Base-by-base conservation (phyloP, 352 stramenopile species). In the Pseudoperonospora humuli region DNA sequence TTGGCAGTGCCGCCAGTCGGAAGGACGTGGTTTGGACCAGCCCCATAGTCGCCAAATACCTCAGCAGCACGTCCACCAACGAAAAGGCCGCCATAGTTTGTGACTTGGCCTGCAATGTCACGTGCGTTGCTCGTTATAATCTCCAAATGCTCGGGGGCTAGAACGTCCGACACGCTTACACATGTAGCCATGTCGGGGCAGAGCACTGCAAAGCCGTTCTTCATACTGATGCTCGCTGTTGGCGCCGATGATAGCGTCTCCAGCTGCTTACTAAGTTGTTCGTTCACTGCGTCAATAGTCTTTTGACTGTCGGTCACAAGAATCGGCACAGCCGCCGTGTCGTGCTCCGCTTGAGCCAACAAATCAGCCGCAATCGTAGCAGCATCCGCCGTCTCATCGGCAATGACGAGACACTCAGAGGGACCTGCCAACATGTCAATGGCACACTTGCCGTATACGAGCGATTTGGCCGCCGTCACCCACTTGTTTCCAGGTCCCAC, bases 341-440 rank as follows among this genome's bases (percentile, higher is more conserved):
- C 96, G 68, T 99, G 96, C 64, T 99, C 96, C 0, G 95, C 93
- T 41, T 93, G 81, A 0, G 78, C 79, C 18, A 92, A 60, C 27
- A 93, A 48, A 45, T 93, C 82, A 0, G 78, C 74, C 2, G 78
- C 77, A 45, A 89, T 88, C 1, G 69, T 88, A 19, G 66, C 64
- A 8, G 70, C 60, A 41, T 73, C 80, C 0, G 92, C 67, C 6
- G 68, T 93, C 5, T 90, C 75, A 58, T 99, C 96, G 9, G 92
- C 95, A 65, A 99, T 96, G 1, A 98, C 96, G 37, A 99, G 80
- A 18, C 97, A 97, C 68, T 99, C 96, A 15, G 87, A 97, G 7
- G 96, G 96, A 11, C 96, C 96, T 0, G 96, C 96, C 21, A 99
- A 69, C 96, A 99, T 99, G 73, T 99, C 96, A 64, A 99, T 99